A percentile compares a stretch with the other conserved stretches of the same genome.
Conservation (phyloP, 2,329 filamentous ascomycete species). For the Exophiala spinifera region DNA sequence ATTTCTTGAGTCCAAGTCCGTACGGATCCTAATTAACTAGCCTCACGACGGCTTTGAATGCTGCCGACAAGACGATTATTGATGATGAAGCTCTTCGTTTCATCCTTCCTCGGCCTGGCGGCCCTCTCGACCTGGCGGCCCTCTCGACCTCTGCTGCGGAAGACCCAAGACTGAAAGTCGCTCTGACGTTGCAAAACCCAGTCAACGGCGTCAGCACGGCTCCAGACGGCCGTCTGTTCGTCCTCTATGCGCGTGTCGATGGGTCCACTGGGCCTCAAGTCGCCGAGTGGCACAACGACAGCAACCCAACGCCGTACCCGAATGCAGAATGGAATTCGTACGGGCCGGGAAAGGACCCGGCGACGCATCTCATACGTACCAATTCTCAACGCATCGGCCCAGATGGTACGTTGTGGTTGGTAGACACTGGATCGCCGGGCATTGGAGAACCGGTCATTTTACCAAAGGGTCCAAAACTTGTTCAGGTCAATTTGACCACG, state of each 20-base stretch:
- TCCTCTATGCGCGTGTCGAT: slow-evolving; percentile 33
- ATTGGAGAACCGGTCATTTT: slow-evolving; percentile 17
- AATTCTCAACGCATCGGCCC: slow-evolving; percentile 23
- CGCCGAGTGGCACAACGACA: slow-evolving; percentile 31
- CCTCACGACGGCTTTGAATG: background rate
- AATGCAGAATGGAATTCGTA: slow-evolving; percentile 20
- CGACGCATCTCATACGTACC: slow-evolving; percentile 13
- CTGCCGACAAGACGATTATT: background rate
- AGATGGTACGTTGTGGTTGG: slow-evolving; percentile 22
- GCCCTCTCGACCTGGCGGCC: background rate
- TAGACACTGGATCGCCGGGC: slow-evolving; percentile 19
- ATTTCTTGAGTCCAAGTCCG: too few relatives aligned
- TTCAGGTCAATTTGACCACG: slow-evolving; percentile 35
- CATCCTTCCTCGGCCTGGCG: background rate
- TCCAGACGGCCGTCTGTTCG: slow-evolving; percentile 33
- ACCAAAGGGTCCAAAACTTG: slow-evolving; percentile 34
- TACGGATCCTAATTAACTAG: background rate
- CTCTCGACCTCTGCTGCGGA: background rate
- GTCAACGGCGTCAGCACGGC: slow-evolving; percentile 28
- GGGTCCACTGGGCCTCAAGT: slow-evolving; percentile 33
- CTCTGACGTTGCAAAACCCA: slow-evolving; percentile 8
- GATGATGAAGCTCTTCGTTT: background rate
- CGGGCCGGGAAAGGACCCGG: slow-evolving; percentile 8
- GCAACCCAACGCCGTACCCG: slow-evolving; percentile 15
- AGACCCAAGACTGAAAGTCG: slow-evolving; percentile 5